Evolutionary conservation across 768 basidiomycete genomes (phyloP), one percentile per base, ranked within the genome.

Genomic region (Pleurotus citrinopileatus): DNA sequence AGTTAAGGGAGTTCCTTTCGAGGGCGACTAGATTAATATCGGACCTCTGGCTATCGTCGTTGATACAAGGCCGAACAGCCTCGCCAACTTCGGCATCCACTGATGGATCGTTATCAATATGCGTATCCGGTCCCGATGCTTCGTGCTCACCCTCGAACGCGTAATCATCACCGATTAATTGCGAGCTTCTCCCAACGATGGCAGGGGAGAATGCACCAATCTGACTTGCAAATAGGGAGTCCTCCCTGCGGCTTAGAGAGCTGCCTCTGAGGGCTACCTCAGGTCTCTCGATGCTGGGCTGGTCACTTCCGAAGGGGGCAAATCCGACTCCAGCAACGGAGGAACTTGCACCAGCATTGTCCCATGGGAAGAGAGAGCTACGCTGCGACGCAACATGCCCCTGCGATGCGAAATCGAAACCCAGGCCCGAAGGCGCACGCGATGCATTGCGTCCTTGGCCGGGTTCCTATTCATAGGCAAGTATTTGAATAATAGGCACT

Each of bases 361-460:
- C 89, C 90, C 90, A 93, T 4, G 91, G 90, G 63, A 91, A 91
- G 26, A 91, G 63, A 7, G 85, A 83, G 58, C 82, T 87, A 28
- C 78, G 74, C 61, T 89, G 88, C 17, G 87, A 88, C 25, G 73
- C 79, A 42, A 72, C 70, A 37, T 69, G 65, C 27, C 73, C 71
- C 25, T 70, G 64, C 8, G 66, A 59, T 29, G 66, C 73, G 4
- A 76, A 56, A 42, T 79, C 78, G 46, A 80, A 60, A 10, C 73
- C 80, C 22, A 79, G 56, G 7, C 74, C 61, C 37, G 81, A 83
- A 12, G 75, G 74, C 10, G 81, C 78, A 17, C 79, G 77, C 42
- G 90, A 89, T 28, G 71, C 72, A n/a, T 75, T 81, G 59, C 91
- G 89, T n/a, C 77, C 89, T 84, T 89, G 87, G 26, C 88, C 91